Percentiles rank a stretch among this genome's conserved stretches.
Evolutionary conservation across 176 grass and related monocot genomes (phyloP).

Genomic region (Cymbopogon citratus): DNA sequence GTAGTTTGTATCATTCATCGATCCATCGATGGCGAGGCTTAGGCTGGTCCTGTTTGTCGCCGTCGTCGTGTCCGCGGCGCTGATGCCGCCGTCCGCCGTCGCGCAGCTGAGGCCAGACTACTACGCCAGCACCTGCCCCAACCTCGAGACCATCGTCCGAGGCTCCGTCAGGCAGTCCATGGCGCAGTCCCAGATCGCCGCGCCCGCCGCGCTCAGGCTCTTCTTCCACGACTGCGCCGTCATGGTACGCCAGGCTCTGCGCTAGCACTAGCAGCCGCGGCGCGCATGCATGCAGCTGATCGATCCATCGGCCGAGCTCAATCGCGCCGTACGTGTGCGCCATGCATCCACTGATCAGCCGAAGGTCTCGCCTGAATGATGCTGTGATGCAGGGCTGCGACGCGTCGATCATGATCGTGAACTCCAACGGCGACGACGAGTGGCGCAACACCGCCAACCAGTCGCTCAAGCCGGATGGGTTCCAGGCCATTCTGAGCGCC

Average conservation of each 20-base stretch:
- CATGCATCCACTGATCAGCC: no score
- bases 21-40: conserved; percentile 17
- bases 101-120: conserved; percentile 14
- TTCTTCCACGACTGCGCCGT: conserved; percentile 55
- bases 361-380: not conserved
- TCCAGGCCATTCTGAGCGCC: conserved; percentile 29
- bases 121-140: conserved; percentile 37
- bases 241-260: conserved; percentile 1
- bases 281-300: no score
- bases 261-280: no score
- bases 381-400: conserved; percentile 42
- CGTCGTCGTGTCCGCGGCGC: not conserved
- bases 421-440: conserved; percentile 45
- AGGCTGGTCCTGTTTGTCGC: not conserved
- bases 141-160: conserved; percentile 37
- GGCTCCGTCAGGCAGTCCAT: conserved; percentile 32
- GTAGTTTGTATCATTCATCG: not conserved
- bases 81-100: not conserved
- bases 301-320: no score
- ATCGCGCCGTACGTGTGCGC: no score
- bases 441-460: conserved; percentile 32
- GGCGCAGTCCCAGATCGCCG: conserved; percentile 25
- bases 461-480: conserved; percentile 39
- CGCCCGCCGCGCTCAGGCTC: conserved; percentile 39
- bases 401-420: conserved; percentile 49